These are phyloP conservation scores for Eragrostis curvula DNA, from an alignment of 176 grass and related monocot species.

Conservation along the genomic window DNA sequence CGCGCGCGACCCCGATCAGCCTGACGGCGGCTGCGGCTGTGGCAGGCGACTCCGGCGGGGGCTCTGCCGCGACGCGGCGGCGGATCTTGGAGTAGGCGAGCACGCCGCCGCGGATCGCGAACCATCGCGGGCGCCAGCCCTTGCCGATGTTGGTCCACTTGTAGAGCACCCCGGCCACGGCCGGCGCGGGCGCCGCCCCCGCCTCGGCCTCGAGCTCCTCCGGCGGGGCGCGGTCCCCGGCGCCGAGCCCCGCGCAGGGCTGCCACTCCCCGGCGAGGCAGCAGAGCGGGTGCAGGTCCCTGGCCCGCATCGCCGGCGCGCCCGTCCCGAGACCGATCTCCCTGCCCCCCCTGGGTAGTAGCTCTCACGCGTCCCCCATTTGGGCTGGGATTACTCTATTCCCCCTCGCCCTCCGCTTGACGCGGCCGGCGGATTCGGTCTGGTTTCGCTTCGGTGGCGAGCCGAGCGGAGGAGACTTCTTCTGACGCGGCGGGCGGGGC, in stretches of 20 bases:
- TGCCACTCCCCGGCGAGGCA: conserved; percentile 80
- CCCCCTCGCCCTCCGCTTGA: background rate
- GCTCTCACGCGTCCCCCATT: background rate
- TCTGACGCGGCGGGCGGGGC: background rate
- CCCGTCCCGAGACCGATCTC: too few species aligned
- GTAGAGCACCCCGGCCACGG: conserved; percentile 75
- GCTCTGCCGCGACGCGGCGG: conserved; percentile 37
- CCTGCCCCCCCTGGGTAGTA: background rate
- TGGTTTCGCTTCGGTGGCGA: background rate
- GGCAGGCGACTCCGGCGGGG: background rate
- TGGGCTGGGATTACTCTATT: conserved; percentile 6
- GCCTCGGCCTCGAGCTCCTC: background rate
- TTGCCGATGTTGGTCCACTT: conserved; percentile 97
- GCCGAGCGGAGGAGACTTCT: background rate
- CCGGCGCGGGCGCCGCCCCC: background rate
- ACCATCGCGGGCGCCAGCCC: conserved; percentile 90
- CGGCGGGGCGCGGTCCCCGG: conserved; percentile 6
- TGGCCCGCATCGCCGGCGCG: conserved; percentile 51
- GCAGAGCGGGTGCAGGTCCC: conserved; percentile 96
- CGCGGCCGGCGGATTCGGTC: conserved; percentile 18
- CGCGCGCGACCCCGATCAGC: conserved; percentile 62
- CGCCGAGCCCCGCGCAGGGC: background rate
- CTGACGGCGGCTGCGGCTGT: conserved; percentile 33
- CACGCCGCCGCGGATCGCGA: conserved; percentile 77
- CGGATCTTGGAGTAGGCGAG: conserved; percentile 91